These are phyloP conservation scores for Monosporascus sp. DNA, from an alignment of 2,329 filamentous ascomycete genomes.

Conservation along the genomic window DNA sequence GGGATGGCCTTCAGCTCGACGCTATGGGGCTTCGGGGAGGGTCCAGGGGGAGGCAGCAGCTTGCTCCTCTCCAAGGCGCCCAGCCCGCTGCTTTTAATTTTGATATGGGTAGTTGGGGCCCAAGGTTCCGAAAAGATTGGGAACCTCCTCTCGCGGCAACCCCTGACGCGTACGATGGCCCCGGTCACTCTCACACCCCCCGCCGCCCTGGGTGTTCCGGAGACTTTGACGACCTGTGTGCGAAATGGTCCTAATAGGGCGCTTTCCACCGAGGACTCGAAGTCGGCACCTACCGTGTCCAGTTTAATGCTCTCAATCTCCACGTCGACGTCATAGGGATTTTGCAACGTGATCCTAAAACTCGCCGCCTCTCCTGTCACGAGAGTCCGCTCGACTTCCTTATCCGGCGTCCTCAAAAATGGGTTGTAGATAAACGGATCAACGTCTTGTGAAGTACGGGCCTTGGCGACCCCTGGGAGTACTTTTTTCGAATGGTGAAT, in stretches of 20 bases:
- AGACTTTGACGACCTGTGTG: slow-evolving; percentile 70
- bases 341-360: slow-evolving; percentile 83
- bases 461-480: slow-evolving; percentile 44
- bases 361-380: slow-evolving; percentile 73
- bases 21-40: slow-evolving; percentile 41
- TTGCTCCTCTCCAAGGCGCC: slow-evolving; percentile 47
- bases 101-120: slow-evolving; percentile 63
- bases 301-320: slow-evolving; percentile 79
- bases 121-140: slow-evolving; percentile 76
- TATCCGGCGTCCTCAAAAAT: slow-evolving; percentile 65
- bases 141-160: slow-evolving; percentile 78
- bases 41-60: slow-evolving; percentile 32
- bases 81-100: slow-evolving; percentile 72
- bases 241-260: slow-evolving; percentile 74
- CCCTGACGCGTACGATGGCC: slow-evolving; percentile 71
- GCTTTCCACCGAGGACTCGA: slow-evolving; percentile 60
- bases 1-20: slow-evolving; percentile 71
- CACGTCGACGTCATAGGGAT: slow-evolving; percentile 88
- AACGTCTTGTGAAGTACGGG: slow-evolving; percentile 52
- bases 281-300: slow-evolving; percentile 66
- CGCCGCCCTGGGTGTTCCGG: slow-evolving; percentile 59
- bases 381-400: slow-evolving; percentile 61
- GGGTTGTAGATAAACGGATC: slow-evolving; percentile 96
- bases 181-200: slow-evolving; percentile 72
- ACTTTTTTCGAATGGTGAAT: slow-evolving; percentile 58